Percentiles rank a stretch among this genome's conserved stretches.
Evolutionary conservation across 2,329 filamentous ascomycete species (phyloP).

Genomic region (Tolypocladium ophioglossoides): DNA sequence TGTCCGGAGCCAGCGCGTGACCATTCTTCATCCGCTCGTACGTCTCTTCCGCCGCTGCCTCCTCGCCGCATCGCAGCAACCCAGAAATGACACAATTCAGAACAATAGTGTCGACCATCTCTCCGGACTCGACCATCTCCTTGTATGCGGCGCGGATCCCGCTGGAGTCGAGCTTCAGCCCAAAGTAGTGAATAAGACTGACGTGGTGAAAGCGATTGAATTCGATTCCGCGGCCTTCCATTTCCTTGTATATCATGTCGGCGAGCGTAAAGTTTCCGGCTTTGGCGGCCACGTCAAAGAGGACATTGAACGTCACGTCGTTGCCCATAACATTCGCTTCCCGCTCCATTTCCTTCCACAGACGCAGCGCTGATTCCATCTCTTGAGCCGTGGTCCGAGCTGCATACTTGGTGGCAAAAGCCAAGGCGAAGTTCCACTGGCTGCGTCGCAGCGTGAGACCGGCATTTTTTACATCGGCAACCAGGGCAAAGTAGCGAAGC

Average conservation of each 20-base stretch:
- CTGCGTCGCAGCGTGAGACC: slow-evolving; percentile 54
- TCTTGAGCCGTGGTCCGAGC: slow-evolving; percentile 50
- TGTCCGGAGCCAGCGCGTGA: slow-evolving; percentile 27
- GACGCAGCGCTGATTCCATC: slow-evolving; percentile 49
- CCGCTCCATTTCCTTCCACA: slow-evolving; percentile 88
- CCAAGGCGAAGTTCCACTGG: slow-evolving; percentile 80
- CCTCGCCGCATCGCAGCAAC: slow-evolving; percentile 66
- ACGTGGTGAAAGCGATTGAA: slow-evolving; percentile 75
- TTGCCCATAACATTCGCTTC: slow-evolving; percentile 54
- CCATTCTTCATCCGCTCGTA: slow-evolving; percentile 74
- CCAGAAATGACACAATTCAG: slow-evolving; percentile 80
- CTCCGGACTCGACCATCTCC: slow-evolving; percentile 72
- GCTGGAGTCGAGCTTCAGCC: slow-evolving; percentile 60
- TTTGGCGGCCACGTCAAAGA: slow-evolving; percentile 83
- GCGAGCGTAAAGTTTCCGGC: slow-evolving; percentile 75
- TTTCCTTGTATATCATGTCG: slow-evolving; percentile 76
- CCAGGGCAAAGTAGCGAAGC: slow-evolving; percentile 71
- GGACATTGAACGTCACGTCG: slow-evolving; percentile 81
- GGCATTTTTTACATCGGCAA: slow-evolving; percentile 73
- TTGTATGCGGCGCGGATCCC: slow-evolving; percentile 69
- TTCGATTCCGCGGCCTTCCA: slow-evolving; percentile 55
- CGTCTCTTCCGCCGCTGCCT: slow-evolving; percentile 64
- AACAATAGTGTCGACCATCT: slow-evolving; percentile 79
- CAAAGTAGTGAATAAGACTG: slow-evolving; percentile 74
- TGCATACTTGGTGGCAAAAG: slow-evolving; percentile 64